Base-by-base conservation (phyloP, 768 basidiomycete species). In the Coprinopsis marcescibilis region DNA sequence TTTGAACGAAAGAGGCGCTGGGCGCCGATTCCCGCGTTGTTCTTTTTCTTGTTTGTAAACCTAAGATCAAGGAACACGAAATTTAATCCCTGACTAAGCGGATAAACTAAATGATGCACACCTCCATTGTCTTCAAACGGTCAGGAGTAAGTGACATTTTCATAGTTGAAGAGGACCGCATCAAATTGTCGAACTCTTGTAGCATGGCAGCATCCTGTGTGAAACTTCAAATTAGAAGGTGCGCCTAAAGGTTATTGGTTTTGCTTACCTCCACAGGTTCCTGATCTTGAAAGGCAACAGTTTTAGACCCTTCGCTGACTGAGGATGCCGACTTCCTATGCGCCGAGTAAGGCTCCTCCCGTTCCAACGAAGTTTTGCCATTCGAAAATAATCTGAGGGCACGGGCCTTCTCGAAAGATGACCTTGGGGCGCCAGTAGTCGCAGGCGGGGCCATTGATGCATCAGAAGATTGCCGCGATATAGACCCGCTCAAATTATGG, bases 131-230 rank as follows among this genome's bases (percentile, higher is more conserved):
- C 61, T 83, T 87, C 48, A 98, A 72, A 45, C 94, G 77, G 70
- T 96, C 92, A 47, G 94, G 94, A 26, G 94, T 98, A 52, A 96
- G 75, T 33, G 92, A 95, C 56, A 98, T 83, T 61, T 91, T 96
- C 86, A 96, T 88, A 15, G 94, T 97, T 48, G 85, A 75, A 50
- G 85, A 80, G 49, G 89, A 91, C 43, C 80, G 81, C 81, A 98
- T 85, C 64, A 97, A 71, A 63, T 91, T 83, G 65, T 98, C 94
- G 63, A 98, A 97, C 62, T 95, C 89, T 52, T 86, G 83, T 46
- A 79, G 71, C 56, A 76, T 62, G 52, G 69, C 60, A 60, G 77
- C 63, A 60, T 81, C 77, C 80, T 86, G 56, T 32, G 52, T 50
- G 42, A 40, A 45, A 34, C 49, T 43, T 50, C 43, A 20, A 49